Percentiles rank a stretch among this genome's conserved stretches.
Conservation (phyloP, 2,329 filamentous ascomycete genomes). For the Coniochaeta ligniaria region DNA sequence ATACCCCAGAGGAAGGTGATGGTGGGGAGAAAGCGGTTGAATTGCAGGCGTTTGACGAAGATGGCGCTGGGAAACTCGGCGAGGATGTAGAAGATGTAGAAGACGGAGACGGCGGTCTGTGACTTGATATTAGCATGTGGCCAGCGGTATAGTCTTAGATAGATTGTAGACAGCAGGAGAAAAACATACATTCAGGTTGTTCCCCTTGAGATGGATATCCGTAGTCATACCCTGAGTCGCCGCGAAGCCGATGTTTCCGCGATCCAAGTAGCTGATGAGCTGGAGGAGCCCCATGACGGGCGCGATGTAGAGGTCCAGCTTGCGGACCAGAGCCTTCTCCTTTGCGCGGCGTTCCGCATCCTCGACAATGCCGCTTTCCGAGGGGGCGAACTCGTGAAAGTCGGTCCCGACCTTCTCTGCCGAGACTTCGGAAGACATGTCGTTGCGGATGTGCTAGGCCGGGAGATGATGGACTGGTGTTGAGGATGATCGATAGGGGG, state of each 20-base stretch:
- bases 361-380: neutral
- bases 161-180: too few species aligned
- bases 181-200: conserved; percentile 10
- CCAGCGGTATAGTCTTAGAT: neutral
- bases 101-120: conserved; percentile 16
- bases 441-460: neutral
- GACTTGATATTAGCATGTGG: neutral
- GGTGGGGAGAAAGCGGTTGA: conserved; percentile 15
- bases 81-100: conserved; percentile 19
- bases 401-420: conserved; percentile 1
- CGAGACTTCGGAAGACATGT: conserved; percentile 1
- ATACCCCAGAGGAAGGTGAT: conserved; percentile 18
- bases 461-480: neutral
- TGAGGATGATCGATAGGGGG: neutral
- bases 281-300: conserved; percentile 8
- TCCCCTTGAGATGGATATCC: conserved; percentile 13
- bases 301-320: conserved; percentile 8
- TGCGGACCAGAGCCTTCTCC: conserved; percentile 5
- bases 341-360: neutral
- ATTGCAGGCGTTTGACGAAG: conserved; percentile 17
- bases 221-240: conserved; percentile 16
- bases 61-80: conserved; percentile 16
- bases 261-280: conserved; percentile 17
- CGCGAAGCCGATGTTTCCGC: conserved; percentile 18
- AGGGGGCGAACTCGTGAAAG: neutral